Evolutionary conservation across 2,329 filamentous ascomycete species (phyloP).

Genomic region (Colletotrichum nymphaeae): DNA sequence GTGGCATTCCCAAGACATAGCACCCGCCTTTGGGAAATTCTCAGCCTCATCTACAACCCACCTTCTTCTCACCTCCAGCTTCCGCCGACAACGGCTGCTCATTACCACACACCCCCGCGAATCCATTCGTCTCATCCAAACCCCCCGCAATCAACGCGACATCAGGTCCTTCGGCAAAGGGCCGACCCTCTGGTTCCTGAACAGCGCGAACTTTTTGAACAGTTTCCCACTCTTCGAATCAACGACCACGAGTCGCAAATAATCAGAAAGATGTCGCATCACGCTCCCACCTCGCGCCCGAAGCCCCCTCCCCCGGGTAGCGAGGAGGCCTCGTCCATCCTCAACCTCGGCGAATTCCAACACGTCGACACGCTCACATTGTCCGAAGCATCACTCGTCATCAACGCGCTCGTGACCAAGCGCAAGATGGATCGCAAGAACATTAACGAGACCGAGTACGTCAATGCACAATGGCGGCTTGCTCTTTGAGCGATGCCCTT

Average conservation of each 20-base stretch:
- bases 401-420: constrained; percentile 88
- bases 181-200: background rate
- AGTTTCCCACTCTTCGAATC: background rate
- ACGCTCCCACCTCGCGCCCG: constrained; percentile 65
- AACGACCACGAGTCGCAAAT: background rate
- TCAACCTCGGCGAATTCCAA: constrained; percentile 94
- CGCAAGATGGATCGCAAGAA: constrained; percentile 84
- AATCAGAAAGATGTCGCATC: constrained; percentile 29
- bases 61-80: background rate
- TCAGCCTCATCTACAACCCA: constrained; percentile 26
- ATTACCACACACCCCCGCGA: background rate
- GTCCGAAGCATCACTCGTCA: constrained; percentile 90
- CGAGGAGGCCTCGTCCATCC: constrained; percentile 84
- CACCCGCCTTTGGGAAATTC: constrained; percentile 1
- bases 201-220: background rate
- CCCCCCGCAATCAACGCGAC: background rate
- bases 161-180: background rate
- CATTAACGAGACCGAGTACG: constrained; percentile 82
- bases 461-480: background rate
- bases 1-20: constrained; percentile 1
- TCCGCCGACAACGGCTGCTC: background rate
- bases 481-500: background rate
- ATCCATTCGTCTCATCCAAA: background rate
- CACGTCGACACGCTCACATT: constrained; percentile 91
- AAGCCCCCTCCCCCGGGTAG: constrained; percentile 80